Base-by-base conservation (phyloP, 192 early-diverging fungal genomes). In the Pilobolus umbonatus region DNA sequence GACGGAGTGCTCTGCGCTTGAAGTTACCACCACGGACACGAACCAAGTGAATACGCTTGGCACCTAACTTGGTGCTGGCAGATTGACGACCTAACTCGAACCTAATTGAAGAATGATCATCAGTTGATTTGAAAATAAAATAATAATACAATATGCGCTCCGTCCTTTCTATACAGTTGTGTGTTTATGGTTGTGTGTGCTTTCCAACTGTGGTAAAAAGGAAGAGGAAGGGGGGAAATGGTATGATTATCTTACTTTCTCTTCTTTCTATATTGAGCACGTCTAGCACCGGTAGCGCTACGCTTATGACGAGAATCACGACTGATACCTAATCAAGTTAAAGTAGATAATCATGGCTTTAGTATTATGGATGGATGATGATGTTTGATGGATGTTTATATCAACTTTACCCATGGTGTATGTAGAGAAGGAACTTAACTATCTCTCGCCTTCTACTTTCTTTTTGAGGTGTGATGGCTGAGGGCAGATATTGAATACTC, bases 261-360 rank as follows among this genome's bases (percentile, higher is more conserved):
- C 92, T 98, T 98, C 93, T 98, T 98, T 85, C 96, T 90, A 90
- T 94, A 95, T 74, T 95, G 92, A 72, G 93, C 93, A 76, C 96
- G 88, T 86, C 95, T 95, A 84, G 95, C 96, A 83, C 96, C 94
- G 43, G 96, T 94, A 79, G 87, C 87, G 63, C 83, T 82, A 73
- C 95, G 91, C 88, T 98, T 98, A 85, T 98, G 96, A 80, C 96
- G 94, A 75, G 89, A 92, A 85, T 98, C 95, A 85, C 96, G 85
- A 82, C 89, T 91, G 83, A 98, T 97, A 96, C 95, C 95, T 95
- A 42, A n/a, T 24, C 10, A 14, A 36, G 25, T n/a, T 24, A 4
- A 15, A 47, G 17, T 28, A 34, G 11, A 36, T 17, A 7, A 38
- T 50, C 2, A 40, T n/a, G 34, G 30, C 49, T 14, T 36, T 22